Percentiles rank a stretch among this genome's conserved stretches.
phyloP scores from a whole-genome alignment of 768 basidiomycete species.

The Russula virescens region DNA sequence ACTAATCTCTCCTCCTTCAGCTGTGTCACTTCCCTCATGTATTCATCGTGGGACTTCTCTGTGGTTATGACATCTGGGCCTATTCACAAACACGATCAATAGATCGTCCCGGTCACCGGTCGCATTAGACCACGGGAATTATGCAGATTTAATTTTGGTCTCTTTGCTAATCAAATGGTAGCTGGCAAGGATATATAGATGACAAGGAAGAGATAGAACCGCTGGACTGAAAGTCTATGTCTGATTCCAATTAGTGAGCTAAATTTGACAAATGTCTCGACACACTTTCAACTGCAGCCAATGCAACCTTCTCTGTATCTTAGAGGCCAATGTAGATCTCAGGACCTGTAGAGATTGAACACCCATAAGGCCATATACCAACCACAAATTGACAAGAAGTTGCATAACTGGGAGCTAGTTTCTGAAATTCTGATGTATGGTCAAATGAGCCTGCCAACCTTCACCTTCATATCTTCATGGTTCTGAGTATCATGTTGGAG shows the following conservation, averaged over 20 bases:
- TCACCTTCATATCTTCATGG: no score
- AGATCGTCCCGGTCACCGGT: not conserved
- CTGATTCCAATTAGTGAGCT: conserved; percentile 22
- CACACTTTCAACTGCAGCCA: conserved; percentile 61
- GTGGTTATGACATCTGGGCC: conserved; percentile 58
- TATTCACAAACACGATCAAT: conserved; percentile 28
- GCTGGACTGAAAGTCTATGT: conserved; percentile 47
- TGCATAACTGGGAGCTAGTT: no score
- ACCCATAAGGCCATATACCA: no score
- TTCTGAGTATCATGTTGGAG: no score
- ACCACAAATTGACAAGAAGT: no score
- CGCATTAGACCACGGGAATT: conserved; percentile 51
- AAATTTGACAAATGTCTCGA: conserved; percentile 5
- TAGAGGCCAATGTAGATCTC: no score
- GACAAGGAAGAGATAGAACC: conserved; percentile 48
- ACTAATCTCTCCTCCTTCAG: conserved; percentile 55
- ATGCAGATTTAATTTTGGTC: conserved; percentile 71
- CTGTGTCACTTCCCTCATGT: conserved; percentile 60
- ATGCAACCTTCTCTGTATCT: conserved; percentile 61
- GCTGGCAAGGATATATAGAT: conserved; percentile 78
- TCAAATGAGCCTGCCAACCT: no score
- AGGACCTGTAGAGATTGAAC: no score
- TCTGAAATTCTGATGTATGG: no score
- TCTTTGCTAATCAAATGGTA: conserved; percentile 76
- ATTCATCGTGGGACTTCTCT: conserved; percentile 61